These are phyloP conservation scores for Tolypocladium tundrense DNA, from an alignment of 2,329 filamentous ascomycete species.

Conservation along the genomic window DNA sequence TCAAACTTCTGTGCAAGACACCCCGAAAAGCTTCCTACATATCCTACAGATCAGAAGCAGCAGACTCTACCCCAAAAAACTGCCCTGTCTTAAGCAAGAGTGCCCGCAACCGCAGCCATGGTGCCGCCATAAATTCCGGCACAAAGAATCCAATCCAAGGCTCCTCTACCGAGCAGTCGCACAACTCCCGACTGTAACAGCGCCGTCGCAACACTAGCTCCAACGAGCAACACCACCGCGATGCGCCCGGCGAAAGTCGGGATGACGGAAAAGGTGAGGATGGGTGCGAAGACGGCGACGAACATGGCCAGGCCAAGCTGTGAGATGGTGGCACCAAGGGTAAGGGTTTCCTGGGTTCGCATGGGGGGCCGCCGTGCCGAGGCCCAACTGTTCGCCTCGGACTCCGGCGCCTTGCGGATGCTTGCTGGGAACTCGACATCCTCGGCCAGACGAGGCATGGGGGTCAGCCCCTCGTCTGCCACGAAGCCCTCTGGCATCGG, in stretches of 20 bases:
- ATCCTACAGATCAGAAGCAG: neutral
- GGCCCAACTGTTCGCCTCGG: neutral
- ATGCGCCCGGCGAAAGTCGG: conserved; percentile 47
- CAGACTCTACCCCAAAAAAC: neutral
- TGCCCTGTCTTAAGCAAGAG: neutral
- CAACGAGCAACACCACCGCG: conserved; percentile 43
- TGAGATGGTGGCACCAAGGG: neutral
- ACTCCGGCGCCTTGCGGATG: conserved; percentile 1
- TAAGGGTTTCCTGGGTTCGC: neutral
- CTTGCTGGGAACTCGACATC: conserved; percentile 3
- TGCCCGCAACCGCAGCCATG: conserved; percentile 17
- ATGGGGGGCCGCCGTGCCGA: neutral
- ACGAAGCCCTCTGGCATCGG: conserved; percentile 2
- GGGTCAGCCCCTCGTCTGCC: conserved; percentile 11
- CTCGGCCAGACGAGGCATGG: conserved; percentile 11
- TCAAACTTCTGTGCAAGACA: neutral
- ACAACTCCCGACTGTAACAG: conserved; percentile 15
- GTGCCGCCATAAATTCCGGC: conserved; percentile 22
- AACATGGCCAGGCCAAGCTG: conserved; percentile 11
- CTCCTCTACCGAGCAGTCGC: conserved; percentile 7
- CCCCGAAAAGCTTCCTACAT: neutral
- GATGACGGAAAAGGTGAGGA: conserved; percentile 48
- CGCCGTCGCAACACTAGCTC: conserved; percentile 28
- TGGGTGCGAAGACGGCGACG: conserved; percentile 38
- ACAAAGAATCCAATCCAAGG: conserved; percentile 14